Conservation (phyloP, 2,329 filamentous ascomycete genomes). For the Daldinia eschscholtzii region DNA sequence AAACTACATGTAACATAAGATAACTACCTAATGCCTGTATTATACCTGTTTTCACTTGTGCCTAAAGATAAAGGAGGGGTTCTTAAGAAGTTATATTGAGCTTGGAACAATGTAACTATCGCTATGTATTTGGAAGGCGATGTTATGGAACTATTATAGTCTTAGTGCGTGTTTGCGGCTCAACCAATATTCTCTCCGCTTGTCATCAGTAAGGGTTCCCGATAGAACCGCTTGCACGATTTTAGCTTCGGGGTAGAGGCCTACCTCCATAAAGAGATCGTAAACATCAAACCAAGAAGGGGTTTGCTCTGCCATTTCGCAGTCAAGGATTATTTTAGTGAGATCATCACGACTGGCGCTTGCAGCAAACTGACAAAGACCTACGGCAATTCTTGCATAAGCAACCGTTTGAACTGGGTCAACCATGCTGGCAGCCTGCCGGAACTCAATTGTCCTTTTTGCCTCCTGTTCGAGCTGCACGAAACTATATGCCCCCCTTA, state of each 20-base stretch:
- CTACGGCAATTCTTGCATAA: slow-evolving; percentile 20
- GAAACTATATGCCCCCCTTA: slow-evolving; percentile 3
- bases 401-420: slow-evolving; percentile 24
- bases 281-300: slow-evolving; percentile 28
- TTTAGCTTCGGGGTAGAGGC: slow-evolving; percentile 20
- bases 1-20: no score
- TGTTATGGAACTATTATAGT: neutral
- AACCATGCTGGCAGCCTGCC: slow-evolving; percentile 17
- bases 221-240: slow-evolving; percentile 10
- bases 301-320: neutral
- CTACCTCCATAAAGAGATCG: slow-evolving; percentile 19
- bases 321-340: slow-evolving; percentile 15
- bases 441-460: slow-evolving; percentile 35
- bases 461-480: rapidly evolving
- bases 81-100: no score
- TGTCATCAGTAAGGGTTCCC: neutral
- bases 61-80: no score
- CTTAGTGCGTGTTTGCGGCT: neutral
- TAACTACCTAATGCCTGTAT: no score
- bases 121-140: no score
- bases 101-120: no score
- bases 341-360: neutral
- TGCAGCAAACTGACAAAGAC: slow-evolving; percentile 21
- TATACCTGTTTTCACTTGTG: no score
- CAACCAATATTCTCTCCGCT: slow-evolving; percentile 9